These are phyloP conservation scores for Nicotiana noctiflora DNA, from an alignment of 257 asterid genomes.

Conservation along the genomic window DNA sequence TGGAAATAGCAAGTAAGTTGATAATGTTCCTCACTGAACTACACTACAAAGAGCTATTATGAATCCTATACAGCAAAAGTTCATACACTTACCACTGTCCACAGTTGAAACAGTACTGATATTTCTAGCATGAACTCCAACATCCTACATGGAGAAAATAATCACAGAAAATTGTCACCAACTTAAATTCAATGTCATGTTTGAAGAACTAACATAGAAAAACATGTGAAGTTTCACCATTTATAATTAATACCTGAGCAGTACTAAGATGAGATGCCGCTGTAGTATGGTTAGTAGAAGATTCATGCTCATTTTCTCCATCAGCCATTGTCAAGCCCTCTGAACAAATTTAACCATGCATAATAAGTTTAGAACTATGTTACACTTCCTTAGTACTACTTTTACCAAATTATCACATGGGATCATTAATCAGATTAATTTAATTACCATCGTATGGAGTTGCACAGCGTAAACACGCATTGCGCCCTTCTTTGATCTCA, in stretches of 20 bases:
- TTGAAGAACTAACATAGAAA: neutral
- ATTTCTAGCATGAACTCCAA: constrained; percentile 86
- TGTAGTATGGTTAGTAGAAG: constrained; percentile 30
- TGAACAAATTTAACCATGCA: constrained; percentile 16
- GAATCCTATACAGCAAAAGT: neutral
- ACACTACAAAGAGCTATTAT: neutral
- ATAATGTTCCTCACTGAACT: neutral
- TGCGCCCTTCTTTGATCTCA: constrained; percentile 70
- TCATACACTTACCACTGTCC: constrained; percentile 74
- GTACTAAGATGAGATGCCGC: constrained; percentile 30
- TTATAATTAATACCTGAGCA: constrained; percentile 30
- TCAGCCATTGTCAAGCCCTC: constrained; percentile 24
- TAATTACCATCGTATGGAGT: constrained; percentile 51
- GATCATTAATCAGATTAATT: neutral
- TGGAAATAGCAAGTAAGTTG: constrained; percentile 12
- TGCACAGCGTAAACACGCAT: constrained; percentile 59
- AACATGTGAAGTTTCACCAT: neutral
- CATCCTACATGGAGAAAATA: constrained; percentile 41
- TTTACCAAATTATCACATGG: neutral
- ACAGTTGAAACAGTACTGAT: constrained; percentile 76
- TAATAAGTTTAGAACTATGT: neutral
- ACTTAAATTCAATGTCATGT: neutral
- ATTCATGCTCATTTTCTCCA: constrained; percentile 26
- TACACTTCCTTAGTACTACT: neutral
- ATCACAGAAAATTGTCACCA: neutral